Base-by-base conservation (phyloP, 169 alveolate species). In the Plasmodium blacklocki region DNA sequence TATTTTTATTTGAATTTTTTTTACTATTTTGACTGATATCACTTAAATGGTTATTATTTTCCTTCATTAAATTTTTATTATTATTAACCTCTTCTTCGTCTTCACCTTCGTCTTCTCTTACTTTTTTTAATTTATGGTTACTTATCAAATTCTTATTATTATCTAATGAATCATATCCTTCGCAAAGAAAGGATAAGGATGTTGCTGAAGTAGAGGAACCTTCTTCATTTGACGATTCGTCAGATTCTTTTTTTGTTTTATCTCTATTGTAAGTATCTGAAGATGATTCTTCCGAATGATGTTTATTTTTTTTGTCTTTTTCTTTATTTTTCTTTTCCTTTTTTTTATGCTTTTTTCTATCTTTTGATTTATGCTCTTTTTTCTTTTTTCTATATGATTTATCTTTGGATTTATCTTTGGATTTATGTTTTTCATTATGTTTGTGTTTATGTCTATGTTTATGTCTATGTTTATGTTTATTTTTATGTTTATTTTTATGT, bases 151-250 rank as follows among this genome's bases (percentile, higher is more conserved):
- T 15, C 15, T 78, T 73, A 39, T 39, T 39, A 39, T 39, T 7
- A 18, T 78, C 60, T 19, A 78, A 26, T 11, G 71, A 78, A 19
- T 78, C 71, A 52, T 78, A 78, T 58, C 76, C 89, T 66, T 78
- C 89, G 43, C 76, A 64, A 19, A 78, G 78, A 58, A 78, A 78
- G 45, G 89, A 78, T 15, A 78, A 47, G 12, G 89, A 78, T 21
- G 89, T 78, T 11, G 76, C 63, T 15, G 89, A 78, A 3, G 89
- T 78, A 8, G 50, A 18, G 9, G 45, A 12, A 3, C 21, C 32
- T 21, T 56, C 64, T 7, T 39, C 47, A 39, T 39, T 39, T 39
- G 47, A 39, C 9, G 71, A 62, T 23, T 26, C 26, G 0, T 18
- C 21, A 18, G 85, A 56, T n/a, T 49, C 76, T n/a, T n/a, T 43